A percentile compares a stretch with the other conserved stretches of the same genome.
Conservation (phyloP, 306 rosid genomes). For the Sechiopsis laciniata region DNA sequence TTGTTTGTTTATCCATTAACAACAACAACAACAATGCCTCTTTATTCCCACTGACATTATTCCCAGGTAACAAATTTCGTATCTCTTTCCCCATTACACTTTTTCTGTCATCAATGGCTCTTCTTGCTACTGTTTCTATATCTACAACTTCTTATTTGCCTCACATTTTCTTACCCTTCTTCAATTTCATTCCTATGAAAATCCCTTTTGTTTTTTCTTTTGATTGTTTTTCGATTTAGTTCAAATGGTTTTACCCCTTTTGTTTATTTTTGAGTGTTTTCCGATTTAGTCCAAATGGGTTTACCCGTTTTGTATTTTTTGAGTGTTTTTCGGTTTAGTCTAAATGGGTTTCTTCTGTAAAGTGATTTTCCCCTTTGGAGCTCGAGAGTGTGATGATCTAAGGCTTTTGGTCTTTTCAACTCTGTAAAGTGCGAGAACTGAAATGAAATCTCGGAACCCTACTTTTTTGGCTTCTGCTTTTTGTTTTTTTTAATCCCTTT, state of each 20-base stretch:
- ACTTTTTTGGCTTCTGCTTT: conserved; percentile 28
- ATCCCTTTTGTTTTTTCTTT: neutral
- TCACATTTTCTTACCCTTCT: neutral
- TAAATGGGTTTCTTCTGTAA: conserved; percentile 9
- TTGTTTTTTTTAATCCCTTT: neutral
- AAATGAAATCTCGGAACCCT: conserved; percentile 39
- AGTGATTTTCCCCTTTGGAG: conserved; percentile 27
- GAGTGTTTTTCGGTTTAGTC: too few species aligned
- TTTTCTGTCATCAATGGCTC: neutral
- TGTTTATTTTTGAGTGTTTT: too few species aligned
- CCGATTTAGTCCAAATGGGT: too few species aligned
- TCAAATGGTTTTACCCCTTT: too few species aligned
- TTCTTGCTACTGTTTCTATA: too few species aligned
- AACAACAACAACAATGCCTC: neutral
- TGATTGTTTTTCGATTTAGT: too few species aligned
- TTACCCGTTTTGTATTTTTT: too few species aligned
- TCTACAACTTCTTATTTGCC: too few species aligned
- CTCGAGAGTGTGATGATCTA: conserved; percentile 35
- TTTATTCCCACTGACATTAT: conserved; percentile 1
- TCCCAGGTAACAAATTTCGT: neutral
- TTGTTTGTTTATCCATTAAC: neutral
- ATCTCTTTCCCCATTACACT: too few species aligned
- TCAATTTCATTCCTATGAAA: neutral
- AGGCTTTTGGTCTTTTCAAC: conserved; percentile 34
- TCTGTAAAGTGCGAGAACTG: conserved; percentile 28